These are phyloP conservation scores for Senna siamea DNA, from an alignment of 306 rosid species.

Conservation along the genomic window DNA sequence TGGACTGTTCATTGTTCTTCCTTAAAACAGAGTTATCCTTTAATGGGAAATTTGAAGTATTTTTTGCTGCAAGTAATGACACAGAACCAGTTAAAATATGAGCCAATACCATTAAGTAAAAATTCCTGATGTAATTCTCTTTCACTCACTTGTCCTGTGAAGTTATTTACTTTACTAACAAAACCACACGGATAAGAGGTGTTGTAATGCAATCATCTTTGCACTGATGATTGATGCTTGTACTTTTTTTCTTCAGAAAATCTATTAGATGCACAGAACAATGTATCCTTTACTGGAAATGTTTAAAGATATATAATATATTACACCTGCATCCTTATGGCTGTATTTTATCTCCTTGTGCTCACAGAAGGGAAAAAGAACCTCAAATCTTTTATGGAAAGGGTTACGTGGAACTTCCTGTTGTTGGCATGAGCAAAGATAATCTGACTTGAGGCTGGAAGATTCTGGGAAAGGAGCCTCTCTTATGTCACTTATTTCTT, in stretches of 20 bases:
- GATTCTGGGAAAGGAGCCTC: neutral
- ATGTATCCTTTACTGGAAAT: neutral
- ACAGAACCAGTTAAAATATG: neutral
- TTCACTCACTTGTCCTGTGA: neutral
- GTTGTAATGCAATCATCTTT: neutral
- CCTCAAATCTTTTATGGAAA: neutral
- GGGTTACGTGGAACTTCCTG: neutral
- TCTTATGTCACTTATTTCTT: too few relatives aligned
- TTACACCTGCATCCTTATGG: neutral
- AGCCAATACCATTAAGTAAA: neutral
- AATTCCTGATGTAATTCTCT: neutral
- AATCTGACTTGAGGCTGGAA: neutral
- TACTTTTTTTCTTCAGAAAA: neutral
- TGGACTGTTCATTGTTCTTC: conserved; percentile 11
- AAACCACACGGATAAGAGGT: neutral
- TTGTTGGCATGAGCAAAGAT: neutral
- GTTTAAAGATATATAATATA: neutral
- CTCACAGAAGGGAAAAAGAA: neutral
- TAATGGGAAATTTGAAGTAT: neutral
- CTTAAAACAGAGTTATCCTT: neutral
- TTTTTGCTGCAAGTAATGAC: neutral
- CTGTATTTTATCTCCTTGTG: neutral
- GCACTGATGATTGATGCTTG: neutral
- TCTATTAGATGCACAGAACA: neutral
- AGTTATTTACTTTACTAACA: neutral